These are phyloP conservation scores for Raphidocelis subcapitata DNA, from an alignment of 139 green algal species.

Conservation along the genomic window DNA sequence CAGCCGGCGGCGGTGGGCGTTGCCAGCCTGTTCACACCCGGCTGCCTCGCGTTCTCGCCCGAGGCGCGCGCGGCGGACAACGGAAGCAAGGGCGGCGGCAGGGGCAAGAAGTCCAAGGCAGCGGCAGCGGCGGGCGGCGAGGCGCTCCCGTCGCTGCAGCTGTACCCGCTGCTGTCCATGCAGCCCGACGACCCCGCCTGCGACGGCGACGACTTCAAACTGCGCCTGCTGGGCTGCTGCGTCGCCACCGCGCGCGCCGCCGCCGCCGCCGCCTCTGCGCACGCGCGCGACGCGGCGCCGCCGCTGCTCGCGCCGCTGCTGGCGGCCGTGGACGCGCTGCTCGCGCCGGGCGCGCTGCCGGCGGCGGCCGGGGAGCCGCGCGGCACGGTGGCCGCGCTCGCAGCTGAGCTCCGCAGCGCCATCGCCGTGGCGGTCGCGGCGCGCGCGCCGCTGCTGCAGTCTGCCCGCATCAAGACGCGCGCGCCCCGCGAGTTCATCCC, in stretches of 20 bases:
- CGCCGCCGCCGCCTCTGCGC: background rate
- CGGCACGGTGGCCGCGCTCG: slow-evolving; percentile 30
- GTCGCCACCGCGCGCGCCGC: slow-evolving; percentile 1
- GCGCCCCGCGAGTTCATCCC: slow-evolving; percentile 75
- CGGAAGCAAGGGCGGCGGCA: background rate
- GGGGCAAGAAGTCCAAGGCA: slow-evolving; percentile 16
- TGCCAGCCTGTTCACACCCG: slow-evolving; percentile 19
- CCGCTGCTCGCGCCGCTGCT: slow-evolving; percentile 26
- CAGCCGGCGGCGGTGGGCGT: background rate
- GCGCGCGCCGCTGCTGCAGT: slow-evolving; percentile 42
- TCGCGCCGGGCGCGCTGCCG: slow-evolving; percentile 22
- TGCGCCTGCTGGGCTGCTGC: slow-evolving; percentile 42
- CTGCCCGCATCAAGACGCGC: slow-evolving; percentile 11
- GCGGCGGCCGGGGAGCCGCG: slow-evolving; percentile 18
- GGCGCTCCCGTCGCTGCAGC: slow-evolving; percentile 13
- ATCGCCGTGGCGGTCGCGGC: slow-evolving; percentile 10
- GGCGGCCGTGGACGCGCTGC: slow-evolving; percentile 2
- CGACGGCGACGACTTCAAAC: slow-evolving; percentile 25
- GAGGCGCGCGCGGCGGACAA: too few species aligned
- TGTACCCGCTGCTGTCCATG: slow-evolving; percentile 30
- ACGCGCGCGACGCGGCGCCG: slow-evolving; percentile 5
- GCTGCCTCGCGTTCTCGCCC: background rate
- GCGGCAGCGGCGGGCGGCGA: background rate
- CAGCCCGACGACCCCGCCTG: slow-evolving; percentile 1
- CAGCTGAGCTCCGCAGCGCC: slow-evolving; percentile 3